Base-by-base conservation (phyloP, 2,329 filamentous ascomycete species). In the Escovopsis sp. region DNA sequence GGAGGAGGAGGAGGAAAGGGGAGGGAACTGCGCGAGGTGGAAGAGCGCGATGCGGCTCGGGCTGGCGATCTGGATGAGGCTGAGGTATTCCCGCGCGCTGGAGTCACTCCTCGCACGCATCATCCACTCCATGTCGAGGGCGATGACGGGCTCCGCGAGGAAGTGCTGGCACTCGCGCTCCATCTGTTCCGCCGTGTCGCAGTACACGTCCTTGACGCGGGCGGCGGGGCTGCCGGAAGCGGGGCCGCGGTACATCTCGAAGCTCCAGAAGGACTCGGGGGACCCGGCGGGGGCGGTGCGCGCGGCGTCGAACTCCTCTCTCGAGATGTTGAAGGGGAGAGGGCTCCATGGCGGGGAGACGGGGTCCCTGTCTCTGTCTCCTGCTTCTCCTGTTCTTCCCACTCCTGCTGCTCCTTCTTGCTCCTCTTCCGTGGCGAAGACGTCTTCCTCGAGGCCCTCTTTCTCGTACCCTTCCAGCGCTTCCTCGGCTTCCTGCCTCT, bases 111-210 rank as follows among this genome's bases (percentile, higher is more conserved):
- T 59, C 0, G 72, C 65, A 5, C 68, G 60, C 2, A 62, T 43
- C 35, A 73, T 66, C 87, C 88, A 94, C 59, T 94, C 88, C 41
- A 94, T 67, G 48, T 94, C 87, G 41, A 94, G 85, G 0, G 87
- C 87, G n/a, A 94, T 53, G 2, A 92, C 57, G 27, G 72, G 63
- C 48, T 90, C 74, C 18, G 68, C 45, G 27, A 76, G 50, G 45
- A 94, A 94, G 38, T 79, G 66, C 38, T 70, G 55, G 39, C 73
- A 64, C 7, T 81, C 68, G 5, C 62, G 57, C 52, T 94, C 84
- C 14, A 80, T 79, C 3, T 70, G 72, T 26, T 72, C 61, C 31
- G 67, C 69, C 38, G 64, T 79, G 33, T 62, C 74, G 61, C 85
- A 93, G 54, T 94, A 94, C 50, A 88, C 75, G 1, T 92, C 72